A percentile compares a stretch with the other conserved stretches of the same genome.
Evolutionary conservation across 129 eudicot genomes (phyloP).

Genomic region (Lactuca saligna): DNA sequence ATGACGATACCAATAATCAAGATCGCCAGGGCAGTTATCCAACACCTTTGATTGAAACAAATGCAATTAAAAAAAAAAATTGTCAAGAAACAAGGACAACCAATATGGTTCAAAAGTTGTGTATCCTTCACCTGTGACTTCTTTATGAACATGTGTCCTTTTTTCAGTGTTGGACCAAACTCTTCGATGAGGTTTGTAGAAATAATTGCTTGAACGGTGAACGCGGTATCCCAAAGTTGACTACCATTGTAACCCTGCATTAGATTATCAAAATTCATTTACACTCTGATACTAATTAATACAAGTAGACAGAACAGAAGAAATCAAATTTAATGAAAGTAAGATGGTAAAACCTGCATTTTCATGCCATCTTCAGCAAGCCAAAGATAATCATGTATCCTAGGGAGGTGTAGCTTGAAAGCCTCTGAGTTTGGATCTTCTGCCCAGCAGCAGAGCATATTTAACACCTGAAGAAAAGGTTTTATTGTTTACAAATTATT

Average conservation of each 20-base stretch:
- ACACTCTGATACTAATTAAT: neutral
- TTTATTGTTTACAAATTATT: neutral
- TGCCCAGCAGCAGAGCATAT: conserved; percentile 97
- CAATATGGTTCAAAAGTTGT: neutral
- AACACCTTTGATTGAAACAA: conserved; percentile 48
- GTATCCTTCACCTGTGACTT: conserved; percentile 66
- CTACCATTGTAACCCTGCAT: conserved; percentile 96
- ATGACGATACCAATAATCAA: conserved; percentile 83
- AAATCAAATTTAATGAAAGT: neutral
- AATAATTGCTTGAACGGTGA: conserved; percentile 80
- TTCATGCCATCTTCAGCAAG: conserved; percentile 99
- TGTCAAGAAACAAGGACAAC: neutral
- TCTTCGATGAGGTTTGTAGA: conserved; percentile 72
- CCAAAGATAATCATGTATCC: conserved; percentile 84
- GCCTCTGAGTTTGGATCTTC: conserved; percentile 98
- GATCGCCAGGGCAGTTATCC: conserved; percentile 82
- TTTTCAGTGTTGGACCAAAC: conserved; percentile 63
- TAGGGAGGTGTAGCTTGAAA: conserved; percentile 84
- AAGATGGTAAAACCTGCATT: conserved; percentile 69
- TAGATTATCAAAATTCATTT: conserved; percentile 7
- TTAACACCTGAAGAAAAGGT: conserved; percentile 58
- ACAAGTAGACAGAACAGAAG: neutral
- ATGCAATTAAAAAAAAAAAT: neutral
- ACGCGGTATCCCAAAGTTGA: conserved; percentile 87
- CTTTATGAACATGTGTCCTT: conserved; percentile 69